Percentiles rank a stretch among this genome's conserved stretches.
Evolutionary conservation across 306 rosid species (phyloP).

Genomic region (Ormosia semicastrata): DNA sequence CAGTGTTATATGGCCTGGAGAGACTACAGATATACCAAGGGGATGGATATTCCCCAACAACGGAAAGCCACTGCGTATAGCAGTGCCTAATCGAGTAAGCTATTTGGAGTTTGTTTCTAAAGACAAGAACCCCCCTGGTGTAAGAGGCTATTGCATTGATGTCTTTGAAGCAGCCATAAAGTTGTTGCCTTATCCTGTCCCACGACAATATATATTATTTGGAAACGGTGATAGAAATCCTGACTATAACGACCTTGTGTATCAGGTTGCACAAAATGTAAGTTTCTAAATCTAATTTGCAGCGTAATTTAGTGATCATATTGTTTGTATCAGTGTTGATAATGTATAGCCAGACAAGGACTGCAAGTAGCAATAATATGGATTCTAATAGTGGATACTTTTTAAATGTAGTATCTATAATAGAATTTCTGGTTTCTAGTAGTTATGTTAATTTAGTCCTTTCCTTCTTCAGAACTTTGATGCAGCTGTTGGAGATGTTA

Average conservation of each 20-base stretch:
- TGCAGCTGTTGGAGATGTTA: conserved; percentile 94
- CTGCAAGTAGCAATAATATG: neutral
- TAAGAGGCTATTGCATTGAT: conserved; percentile 81
- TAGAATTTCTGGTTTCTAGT: conserved; percentile 18
- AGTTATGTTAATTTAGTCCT: conserved; percentile 20
- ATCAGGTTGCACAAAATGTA: conserved; percentile 70
- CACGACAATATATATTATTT: conserved; percentile 53
- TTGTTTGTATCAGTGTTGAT: neutral
- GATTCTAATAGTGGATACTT: neutral
- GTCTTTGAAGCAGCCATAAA: conserved; percentile 89
- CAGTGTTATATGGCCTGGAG: conserved; percentile 91
- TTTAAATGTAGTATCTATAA: neutral
- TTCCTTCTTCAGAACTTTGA: conserved; percentile 63
- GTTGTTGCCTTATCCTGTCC: conserved; percentile 90
- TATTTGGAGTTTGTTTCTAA: conserved; percentile 62
- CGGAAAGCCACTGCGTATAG: conserved; percentile 78
- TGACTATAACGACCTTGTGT: conserved; percentile 43
- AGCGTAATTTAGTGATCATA: neutral
- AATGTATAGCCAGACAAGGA: neutral
- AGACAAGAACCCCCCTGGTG: conserved; percentile 76
- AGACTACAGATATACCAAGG: conserved; percentile 49
- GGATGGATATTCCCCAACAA: conserved; percentile 98
- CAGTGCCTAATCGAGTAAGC: conserved; percentile 74
- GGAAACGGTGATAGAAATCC: conserved; percentile 79
- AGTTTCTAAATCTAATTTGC: conserved; percentile 32